Evolutionary conservation across 2,329 filamentous ascomycete species (phyloP).

Genomic region (Neonectria coccinea): DNA sequence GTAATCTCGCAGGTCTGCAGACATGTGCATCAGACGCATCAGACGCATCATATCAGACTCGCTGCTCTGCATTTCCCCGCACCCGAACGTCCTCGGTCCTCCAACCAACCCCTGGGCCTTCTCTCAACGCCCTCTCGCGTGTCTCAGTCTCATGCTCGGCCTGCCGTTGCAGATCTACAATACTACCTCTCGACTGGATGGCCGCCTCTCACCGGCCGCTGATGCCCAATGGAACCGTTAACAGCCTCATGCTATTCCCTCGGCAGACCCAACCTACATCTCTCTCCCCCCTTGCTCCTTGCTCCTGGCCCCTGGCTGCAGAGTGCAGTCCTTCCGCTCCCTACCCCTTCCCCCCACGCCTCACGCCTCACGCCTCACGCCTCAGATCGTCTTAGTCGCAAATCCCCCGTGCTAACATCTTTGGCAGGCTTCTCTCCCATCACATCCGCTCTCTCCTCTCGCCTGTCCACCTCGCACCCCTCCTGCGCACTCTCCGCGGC

Average conservation of each 20-base stretch:
- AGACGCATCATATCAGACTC: slow-evolving; percentile 16
- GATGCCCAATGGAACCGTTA: slow-evolving; percentile 35
- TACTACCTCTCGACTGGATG: slow-evolving; percentile 18
- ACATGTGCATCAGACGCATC: slow-evolving; percentile 22
- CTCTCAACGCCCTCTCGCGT: slow-evolving; percentile 22
- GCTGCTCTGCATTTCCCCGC: slow-evolving; percentile 39
- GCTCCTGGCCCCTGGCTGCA: slow-evolving; percentile 25
- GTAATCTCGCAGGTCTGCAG: slow-evolving; percentile 41
- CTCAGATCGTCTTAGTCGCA: slow-evolving; percentile 23
- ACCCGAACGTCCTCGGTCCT: slow-evolving; percentile 29
- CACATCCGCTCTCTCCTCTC: slow-evolving; percentile 70
- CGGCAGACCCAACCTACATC: slow-evolving; percentile 26
- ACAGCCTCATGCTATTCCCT: slow-evolving; percentile 39
- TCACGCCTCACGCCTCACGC: slow-evolving; percentile 3
- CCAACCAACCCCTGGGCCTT: slow-evolving; percentile 15
- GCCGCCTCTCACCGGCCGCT: slow-evolving; percentile 24
- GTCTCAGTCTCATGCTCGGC: slow-evolving; percentile 24
- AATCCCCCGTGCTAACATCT: slow-evolving; percentile 43
- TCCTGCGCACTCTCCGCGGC: slow-evolving; percentile 78
- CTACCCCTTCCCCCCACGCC: slow-evolving; percentile 17
- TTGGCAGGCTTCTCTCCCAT: slow-evolving; percentile 68
- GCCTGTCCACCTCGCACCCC: slow-evolving; percentile 71
- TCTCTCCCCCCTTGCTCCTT: background rate
- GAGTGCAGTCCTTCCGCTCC: slow-evolving; percentile 29
- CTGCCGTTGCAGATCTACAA: slow-evolving; percentile 38